Evolutionary conservation across 202 grass and related monocot species (phyloP).

Genomic region (Saccharum hybrid): DNA sequence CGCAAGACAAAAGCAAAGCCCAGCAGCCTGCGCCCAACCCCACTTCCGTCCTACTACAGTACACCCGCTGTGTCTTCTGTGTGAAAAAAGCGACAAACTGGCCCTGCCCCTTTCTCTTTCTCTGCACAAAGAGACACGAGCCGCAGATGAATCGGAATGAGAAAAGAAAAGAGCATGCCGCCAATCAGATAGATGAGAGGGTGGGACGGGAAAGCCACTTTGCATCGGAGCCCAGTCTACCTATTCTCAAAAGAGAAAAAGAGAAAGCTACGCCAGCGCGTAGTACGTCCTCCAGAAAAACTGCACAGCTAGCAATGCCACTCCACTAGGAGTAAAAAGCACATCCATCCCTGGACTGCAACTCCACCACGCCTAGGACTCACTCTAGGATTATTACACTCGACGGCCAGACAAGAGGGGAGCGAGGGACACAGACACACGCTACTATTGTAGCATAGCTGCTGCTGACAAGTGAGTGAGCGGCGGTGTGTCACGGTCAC

Average conservation of each 20-base stretch:
- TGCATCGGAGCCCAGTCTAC: not conserved
- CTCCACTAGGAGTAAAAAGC: too few species aligned
- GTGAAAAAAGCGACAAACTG: constrained; percentile 40
- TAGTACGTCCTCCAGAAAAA: too few species aligned
- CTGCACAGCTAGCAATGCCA: too few species aligned
- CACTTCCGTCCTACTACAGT: not conserved
- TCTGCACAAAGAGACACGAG: not conserved
- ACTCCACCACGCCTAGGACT: too few species aligned
- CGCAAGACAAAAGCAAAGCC: constrained; percentile 32
- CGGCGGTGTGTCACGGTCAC: not conserved
- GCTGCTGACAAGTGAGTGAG: not conserved
- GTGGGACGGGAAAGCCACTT: not conserved
- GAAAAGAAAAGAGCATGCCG: not conserved
- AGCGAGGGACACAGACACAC: too few species aligned
- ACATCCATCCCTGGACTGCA: too few species aligned
- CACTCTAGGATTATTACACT: not conserved
- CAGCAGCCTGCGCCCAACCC: constrained; percentile 21
- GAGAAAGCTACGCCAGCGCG: not conserved
- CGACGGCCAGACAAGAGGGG: not conserved
- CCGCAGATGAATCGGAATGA: constrained; percentile 8
- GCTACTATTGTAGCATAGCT: not conserved
- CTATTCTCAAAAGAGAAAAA: not conserved
- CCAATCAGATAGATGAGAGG: not conserved
- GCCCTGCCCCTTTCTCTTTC: not conserved
- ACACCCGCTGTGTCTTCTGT: not conserved